Conservation (phyloP, 2,329 filamentous ascomycete species). For the Cryphonectria nitschkei region DNA sequence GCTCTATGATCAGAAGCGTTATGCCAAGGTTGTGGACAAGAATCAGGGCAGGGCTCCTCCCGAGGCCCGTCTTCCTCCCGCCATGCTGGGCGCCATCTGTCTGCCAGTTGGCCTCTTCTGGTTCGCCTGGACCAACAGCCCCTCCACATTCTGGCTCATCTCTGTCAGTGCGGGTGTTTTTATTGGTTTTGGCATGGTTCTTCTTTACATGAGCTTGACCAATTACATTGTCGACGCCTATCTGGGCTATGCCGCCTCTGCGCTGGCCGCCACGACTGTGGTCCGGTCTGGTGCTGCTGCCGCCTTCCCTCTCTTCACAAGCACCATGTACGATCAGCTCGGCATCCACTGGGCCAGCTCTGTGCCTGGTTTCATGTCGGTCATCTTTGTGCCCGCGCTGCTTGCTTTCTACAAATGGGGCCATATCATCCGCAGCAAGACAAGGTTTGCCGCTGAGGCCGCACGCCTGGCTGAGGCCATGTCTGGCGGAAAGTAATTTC, state of each 20-base stretch:
- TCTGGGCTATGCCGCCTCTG: conserved; percentile 79
- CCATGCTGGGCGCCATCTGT: conserved; percentile 57
- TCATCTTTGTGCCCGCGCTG: conserved; percentile 76
- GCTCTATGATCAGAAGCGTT: conserved; percentile 46
- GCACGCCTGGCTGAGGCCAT: conserved; percentile 26
- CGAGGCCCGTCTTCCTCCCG: conserved; percentile 59
- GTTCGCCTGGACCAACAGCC: conserved; percentile 60
- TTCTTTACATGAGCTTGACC: conserved; percentile 81
- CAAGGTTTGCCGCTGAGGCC: conserved; percentile 41
- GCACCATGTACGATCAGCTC: conserved; percentile 70
- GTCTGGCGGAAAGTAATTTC: conserved; percentile 24
- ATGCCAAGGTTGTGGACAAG: conserved; percentile 50
- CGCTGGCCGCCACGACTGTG: conserved; percentile 79
- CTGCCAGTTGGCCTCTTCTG: conserved; percentile 60
- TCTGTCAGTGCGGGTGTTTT: conserved; percentile 49
- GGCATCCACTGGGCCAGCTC: conserved; percentile 81
- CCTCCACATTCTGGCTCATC: conserved; percentile 33
- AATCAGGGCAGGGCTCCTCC: conserved; percentile 59
- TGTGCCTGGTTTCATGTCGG: conserved; percentile 72
- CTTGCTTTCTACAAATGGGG: conserved; percentile 74
- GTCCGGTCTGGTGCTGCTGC: conserved; percentile 75
- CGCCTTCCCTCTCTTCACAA: conserved; percentile 74
- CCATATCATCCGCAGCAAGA: conserved; percentile 55
- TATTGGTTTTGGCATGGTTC: conserved; percentile 70
- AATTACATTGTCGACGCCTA: conserved; percentile 83